These are phyloP conservation scores for Juncus effusus DNA, from an alignment of 176 grass and related monocot species.

Conservation along the genomic window DNA sequence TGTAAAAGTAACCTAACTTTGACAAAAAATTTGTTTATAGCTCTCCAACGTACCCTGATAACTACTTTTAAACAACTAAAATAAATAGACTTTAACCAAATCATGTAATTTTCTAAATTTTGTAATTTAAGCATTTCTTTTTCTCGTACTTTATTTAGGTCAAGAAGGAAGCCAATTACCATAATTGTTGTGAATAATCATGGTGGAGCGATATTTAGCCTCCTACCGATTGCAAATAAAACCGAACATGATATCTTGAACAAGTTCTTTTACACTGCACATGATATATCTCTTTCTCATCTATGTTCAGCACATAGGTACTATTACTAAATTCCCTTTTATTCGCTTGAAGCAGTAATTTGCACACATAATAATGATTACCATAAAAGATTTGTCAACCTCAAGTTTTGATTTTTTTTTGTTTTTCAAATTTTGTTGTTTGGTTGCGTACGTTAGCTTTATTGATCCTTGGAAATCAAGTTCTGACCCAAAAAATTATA, in stretches of 20 bases:
- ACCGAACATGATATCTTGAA: slow-evolving; percentile 53
- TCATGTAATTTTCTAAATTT: background rate
- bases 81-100: too few species aligned
- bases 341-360: background rate
- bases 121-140: slow-evolving; percentile 21
- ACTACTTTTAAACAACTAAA: too few species aligned
- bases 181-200: slow-evolving; percentile 90
- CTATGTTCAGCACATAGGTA: slow-evolving; percentile 95
- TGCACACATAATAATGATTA: too few species aligned
- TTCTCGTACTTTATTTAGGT: slow-evolving; percentile 45
- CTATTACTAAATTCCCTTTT: slow-evolving; percentile 3
- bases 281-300: slow-evolving; percentile 72
- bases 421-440: background rate
- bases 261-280: slow-evolving; percentile 82
- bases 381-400: too few species aligned
- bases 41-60: too few species aligned
- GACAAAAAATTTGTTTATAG: too few species aligned
- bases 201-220: slow-evolving; percentile 96
- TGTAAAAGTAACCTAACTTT: too few species aligned
- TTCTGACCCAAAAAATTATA: too few species aligned
- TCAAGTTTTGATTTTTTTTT: background rate
- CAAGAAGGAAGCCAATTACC: slow-evolving; percentile 65
- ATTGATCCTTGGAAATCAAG: background rate
- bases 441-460: background rate
- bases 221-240: slow-evolving; percentile 74